phyloP scores from a whole-genome alignment of 1,284 basidiomycete species.

The Rhodotorula sp. region DNA sequence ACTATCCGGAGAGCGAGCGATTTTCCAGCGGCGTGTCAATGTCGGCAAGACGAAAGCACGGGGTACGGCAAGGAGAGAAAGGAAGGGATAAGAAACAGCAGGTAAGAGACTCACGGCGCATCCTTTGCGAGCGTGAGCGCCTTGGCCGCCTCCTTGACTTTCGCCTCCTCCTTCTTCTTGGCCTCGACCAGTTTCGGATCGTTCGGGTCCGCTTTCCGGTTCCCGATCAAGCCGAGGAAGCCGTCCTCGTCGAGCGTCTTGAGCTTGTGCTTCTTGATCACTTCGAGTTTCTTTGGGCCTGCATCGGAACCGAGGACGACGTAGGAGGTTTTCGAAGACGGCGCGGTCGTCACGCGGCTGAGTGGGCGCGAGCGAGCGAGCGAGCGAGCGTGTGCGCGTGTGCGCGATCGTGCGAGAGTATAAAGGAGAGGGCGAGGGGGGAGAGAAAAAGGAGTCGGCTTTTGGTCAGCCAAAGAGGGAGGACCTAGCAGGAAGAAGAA shows the following conservation, averaged over 20 bases:
- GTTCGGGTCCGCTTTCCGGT: constrained; percentile 22
- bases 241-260: constrained; percentile 80
- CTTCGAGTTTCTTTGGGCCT: constrained; percentile 79
- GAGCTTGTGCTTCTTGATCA: constrained; percentile 74
- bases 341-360: constrained; percentile 76
- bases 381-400: neutral
- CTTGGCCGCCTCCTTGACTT: constrained; percentile 63
- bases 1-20: neutral
- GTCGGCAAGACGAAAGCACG: neutral
- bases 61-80: neutral
- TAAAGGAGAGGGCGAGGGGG: no score
- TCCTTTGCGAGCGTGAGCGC: constrained; percentile 61
- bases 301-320: constrained; percentile 86
- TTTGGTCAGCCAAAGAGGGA: no score
- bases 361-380: neutral
- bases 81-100: neutral
- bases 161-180: constrained; percentile 73
- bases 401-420: neutral
- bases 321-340: constrained; percentile 85
- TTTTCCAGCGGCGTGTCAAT: no score
- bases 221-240: constrained; percentile 76
- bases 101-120: constrained; percentile 19
- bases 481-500: neutral
- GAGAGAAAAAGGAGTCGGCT: neutral
- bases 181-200: constrained; percentile 47